These are phyloP conservation scores for Cystobasidium onofrii DNA, from an alignment of 768 basidiomycete genomes.

Conservation along the genomic window DNA sequence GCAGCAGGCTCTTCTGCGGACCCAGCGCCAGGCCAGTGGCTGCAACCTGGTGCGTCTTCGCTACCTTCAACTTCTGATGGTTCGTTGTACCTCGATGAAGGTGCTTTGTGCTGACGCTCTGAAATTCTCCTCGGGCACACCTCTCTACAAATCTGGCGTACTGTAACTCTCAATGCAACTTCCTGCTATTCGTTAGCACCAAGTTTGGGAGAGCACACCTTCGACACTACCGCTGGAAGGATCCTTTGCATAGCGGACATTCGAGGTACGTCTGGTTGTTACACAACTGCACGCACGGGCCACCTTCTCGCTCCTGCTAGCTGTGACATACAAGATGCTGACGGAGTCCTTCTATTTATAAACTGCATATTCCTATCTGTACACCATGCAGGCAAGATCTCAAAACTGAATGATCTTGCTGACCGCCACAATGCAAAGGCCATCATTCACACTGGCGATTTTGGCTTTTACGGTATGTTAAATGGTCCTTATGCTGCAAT, in stretches of 20 bases:
- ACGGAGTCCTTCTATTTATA: no score
- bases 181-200: background rate
- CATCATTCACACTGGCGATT: slow-evolving; percentile 95
- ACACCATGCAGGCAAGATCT: slow-evolving; percentile 57
- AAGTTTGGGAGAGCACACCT: slow-evolving; percentile 27
- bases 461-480: slow-evolving; percentile 84
- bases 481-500: background rate
- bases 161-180: no score
- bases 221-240: slow-evolving; percentile 55
- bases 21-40: background rate
- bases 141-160: no score
- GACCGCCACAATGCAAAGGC: slow-evolving; percentile 79
- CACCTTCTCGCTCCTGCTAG: background rate
- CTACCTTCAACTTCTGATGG: no score
- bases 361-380: no score
- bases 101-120: no score
- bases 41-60: background rate
- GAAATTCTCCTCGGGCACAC: no score
- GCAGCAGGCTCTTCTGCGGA: background rate
- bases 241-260: slow-evolving; percentile 88
- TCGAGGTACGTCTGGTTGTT: slow-evolving; percentile 43
- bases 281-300: background rate
- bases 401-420: slow-evolving; percentile 81
- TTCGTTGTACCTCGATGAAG: no score
- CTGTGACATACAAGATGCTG: background rate